Percentiles rank a stretch among this genome's conserved stretches.
phyloP scores from a whole-genome alignment of 2,329 filamentous ascomycete genomes.

The Microdochium trichocladiopsis region DNA sequence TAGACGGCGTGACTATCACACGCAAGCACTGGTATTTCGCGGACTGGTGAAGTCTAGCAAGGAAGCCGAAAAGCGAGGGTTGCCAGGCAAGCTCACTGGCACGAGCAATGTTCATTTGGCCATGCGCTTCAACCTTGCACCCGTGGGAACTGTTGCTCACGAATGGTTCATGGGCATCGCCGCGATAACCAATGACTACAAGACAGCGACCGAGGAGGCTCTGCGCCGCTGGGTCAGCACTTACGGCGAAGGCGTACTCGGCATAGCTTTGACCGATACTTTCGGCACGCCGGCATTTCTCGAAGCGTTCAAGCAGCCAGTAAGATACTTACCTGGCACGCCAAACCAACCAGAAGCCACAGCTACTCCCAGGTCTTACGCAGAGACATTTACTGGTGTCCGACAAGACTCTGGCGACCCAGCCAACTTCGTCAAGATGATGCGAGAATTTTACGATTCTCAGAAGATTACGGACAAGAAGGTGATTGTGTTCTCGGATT shows the following conservation, averaged over 20 bases:
- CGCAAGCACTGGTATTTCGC: constrained; percentile 84
- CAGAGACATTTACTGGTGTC: constrained; percentile 74
- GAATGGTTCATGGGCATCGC: constrained; percentile 99
- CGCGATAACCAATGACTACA: constrained; percentile 81
- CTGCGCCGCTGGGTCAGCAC: constrained; percentile 85
- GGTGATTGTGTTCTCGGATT: constrained; percentile 91
- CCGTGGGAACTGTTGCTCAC: constrained; percentile 85
- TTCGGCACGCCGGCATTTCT: constrained; percentile 91
- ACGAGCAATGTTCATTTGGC: constrained; percentile 97
- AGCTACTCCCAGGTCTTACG: constrained; percentile 56
- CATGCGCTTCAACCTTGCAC: constrained; percentile 80
- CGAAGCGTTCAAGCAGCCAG: constrained; percentile 67
- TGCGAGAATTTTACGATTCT: constrained; percentile 73
- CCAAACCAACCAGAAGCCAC: constrained; percentile 25
- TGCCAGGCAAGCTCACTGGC: constrained; percentile 69
- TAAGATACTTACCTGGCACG: constrained; percentile 36
- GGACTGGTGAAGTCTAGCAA: constrained; percentile 75
- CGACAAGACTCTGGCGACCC: constrained; percentile 90
- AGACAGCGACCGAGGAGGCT: constrained; percentile 74
- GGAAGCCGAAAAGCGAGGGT: constrained; percentile 57
- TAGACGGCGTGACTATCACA: constrained; percentile 86
- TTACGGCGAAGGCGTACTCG: constrained; percentile 77
- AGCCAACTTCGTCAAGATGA: constrained; percentile 67
- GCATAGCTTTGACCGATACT: constrained; percentile 90
- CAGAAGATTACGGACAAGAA: constrained; percentile 75